Evolutionary conservation across 352 stramenopile genomes (phyloP).

Genomic region (Pythium periplocum): DNA sequence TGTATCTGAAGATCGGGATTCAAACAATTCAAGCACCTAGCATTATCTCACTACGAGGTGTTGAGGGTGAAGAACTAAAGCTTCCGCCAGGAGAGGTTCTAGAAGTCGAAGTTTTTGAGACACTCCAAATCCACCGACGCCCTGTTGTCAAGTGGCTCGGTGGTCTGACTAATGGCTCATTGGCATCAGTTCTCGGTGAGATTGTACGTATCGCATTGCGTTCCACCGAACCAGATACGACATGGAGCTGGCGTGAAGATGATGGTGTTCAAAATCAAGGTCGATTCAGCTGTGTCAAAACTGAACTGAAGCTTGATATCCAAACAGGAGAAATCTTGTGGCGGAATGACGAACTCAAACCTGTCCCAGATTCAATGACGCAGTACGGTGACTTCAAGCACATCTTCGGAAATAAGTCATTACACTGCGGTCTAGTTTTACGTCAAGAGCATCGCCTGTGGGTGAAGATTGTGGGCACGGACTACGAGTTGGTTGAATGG

Average conservation of each 20-base stretch:
- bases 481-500: constrained; percentile 87
- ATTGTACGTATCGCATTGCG: constrained; percentile 77
- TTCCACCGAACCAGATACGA: constrained; percentile 42
- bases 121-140: constrained; percentile 77
- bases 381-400: constrained; percentile 84
- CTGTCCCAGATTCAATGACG: constrained; percentile 88
- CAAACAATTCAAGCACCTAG: constrained; percentile 85
- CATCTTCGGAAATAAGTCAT: constrained; percentile 79
- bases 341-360: constrained; percentile 88
- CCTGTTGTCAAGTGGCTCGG: constrained; percentile 68
- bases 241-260: constrained; percentile 68
- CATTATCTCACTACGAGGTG: constrained; percentile 56
- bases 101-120: constrained; percentile 84
- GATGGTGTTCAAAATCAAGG: constrained; percentile 41
- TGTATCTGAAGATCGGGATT: constrained; percentile 87
- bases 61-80: constrained; percentile 52
- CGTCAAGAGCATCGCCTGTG: constrained; percentile 82
- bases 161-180: constrained; percentile 9
- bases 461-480: constrained; percentile 86
- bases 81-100: constrained; percentile 78
- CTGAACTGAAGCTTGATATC: constrained; percentile 82
- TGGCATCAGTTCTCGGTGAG: constrained; percentile 27
- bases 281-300: constrained; percentile 62
- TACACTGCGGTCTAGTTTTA: constrained; percentile 84
- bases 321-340: constrained; percentile 88